Base-by-base conservation (phyloP, 306 rosid genomes). In the Malus asiatica region DNA sequence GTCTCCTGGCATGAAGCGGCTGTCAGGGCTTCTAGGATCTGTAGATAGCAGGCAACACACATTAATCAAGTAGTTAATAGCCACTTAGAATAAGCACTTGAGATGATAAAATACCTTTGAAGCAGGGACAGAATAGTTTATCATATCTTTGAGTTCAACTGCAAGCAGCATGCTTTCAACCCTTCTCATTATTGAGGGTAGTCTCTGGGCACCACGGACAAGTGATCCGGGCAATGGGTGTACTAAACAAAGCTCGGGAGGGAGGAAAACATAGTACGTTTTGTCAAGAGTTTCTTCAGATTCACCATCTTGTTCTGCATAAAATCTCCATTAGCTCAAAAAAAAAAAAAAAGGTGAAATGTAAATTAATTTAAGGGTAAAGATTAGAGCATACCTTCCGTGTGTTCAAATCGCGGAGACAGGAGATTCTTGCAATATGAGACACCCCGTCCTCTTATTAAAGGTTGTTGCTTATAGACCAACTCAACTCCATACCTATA, bases 1-100 rank as follows among this genome's bases (percentile, higher is more conserved):
- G 97, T 95, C 90, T 95, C 99, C 87, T 95, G 99, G 82, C 99
- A 95, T 76, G 97, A 95, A 77, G 99, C 97, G 72, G 99, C 97
- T 6, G 99, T 95, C 90, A 92, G 86, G 83, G 99, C 99, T 87
- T 90, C 99, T 89, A 95, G 88, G 78, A 95, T 95, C 99, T 95
- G 91, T 67, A 66, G 81, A 80, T 35, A 77, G 80, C 75, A 16
- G 67, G 76, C 19, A 51, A 16, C 55, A 35, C 8, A 66, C 19
- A 55, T 84, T 79, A 76, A 71, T 53, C 70, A 80, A 55, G 53
- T 29, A 83, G 74, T 74, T 66, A 53, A 65, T 18, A 61, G 74
- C 62, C n/a, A 63, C 4, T 73, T 63, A 62, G 83, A 83, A 44
- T 65, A 67, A 77, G 76, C 33, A 79, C 40, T 74, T 57, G 73